Base-by-base conservation (phyloP, 768 basidiomycete genomes). In the Suillus alpinus region DNA sequence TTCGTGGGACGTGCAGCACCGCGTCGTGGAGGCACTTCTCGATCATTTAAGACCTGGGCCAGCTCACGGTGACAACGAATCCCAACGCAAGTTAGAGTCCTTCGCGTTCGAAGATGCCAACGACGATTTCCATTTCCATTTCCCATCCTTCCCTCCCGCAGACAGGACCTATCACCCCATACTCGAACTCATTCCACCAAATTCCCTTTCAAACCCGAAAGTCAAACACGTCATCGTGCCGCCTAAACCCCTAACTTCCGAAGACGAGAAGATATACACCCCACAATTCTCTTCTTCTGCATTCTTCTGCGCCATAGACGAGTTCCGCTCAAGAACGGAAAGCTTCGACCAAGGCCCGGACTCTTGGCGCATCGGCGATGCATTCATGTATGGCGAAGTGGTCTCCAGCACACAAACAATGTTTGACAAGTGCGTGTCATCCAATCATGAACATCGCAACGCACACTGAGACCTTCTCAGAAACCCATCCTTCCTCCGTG, bases 351-450 rank as follows among this genome's bases (percentile, higher is more conserved):
- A 26, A 10, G 62, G 62, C 14, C 58, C 70, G 10, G 66, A 71
- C 26, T 56, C 68, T 6, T 85, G 85, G 81, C 82, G 84, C 2
- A 71, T 91, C 4, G 95, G 95, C 0, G 93, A 95, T 62, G 81
- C 85, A 40, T 69, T 98, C 32, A 65, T 95, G 9, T 98, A 98
- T 64, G 89, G 91, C 36, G 93, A 97, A 72, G 86, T 86, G 0
- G 90, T 99, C 12, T 94, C 94, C 1, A 95, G 92, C 65, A 98
- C 96, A 0, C 97, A 98, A 71, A 95, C 94, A 2, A 85, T 98
- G 83, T 79, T 98, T 5, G 93, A 97, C 69, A 91, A 87, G 96
- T 95, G 64, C 74, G 89, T 75, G 1, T 39, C 29, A 32, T 31
- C 32, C 14, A 31, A 31, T 32, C 20, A 31, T 13, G 10, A 5